Base-by-base conservation (phyloP, 768 basidiomycete species). In the Amanita inopinata region DNA sequence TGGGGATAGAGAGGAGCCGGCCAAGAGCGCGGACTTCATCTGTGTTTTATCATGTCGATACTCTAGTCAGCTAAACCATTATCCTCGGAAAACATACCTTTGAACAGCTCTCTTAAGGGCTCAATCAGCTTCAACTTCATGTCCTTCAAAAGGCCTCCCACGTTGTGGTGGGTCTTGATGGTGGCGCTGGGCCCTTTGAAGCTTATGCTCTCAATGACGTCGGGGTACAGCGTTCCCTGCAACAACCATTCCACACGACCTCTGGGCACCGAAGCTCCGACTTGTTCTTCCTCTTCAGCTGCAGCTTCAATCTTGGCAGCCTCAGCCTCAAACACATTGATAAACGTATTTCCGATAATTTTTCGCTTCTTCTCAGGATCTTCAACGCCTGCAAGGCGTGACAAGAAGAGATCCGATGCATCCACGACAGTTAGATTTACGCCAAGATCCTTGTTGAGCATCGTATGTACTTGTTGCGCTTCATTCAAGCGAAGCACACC, bases 51-150 rank as follows among this genome's bases (percentile, higher is more conserved):
- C n/a, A n/a, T n/a, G n/a, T n/a, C n/a, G n/a, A n/a, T n/a, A n/a
- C n/a, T n/a, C n/a, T n/a, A n/a, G n/a, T n/a, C n/a, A n/a, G n/a
- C n/a, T n/a, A n/a, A n/a, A n/a, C n/a, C n/a, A n/a, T n/a, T n/a
- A 40, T 12, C 20, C 24, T 6, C 27, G 8, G 22, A 30, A 5
- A 22, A 15, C 69, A 17, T 51, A 89, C 94, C 96, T 71, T 99
- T 98, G 79, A 99, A 99, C 12, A 99, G 71, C 67, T 98, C 96
- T 25, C 96, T 74, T 27, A 99, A 67, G 14, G 96, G 96, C 65
- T 99, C 96, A 51, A 99, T 98, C 38, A 99, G 73, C 68, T 98
- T 98, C 53, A 99, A 74, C 62, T 91, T 96, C 96, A 98, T 99
- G 63, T 98, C 84, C 57, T 85, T 87, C 47, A 97, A 71, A 39